These are phyloP conservation scores for Termitomyces sp. DNA, from an alignment of 768 basidiomycete genomes.

Conservation along the genomic window DNA sequence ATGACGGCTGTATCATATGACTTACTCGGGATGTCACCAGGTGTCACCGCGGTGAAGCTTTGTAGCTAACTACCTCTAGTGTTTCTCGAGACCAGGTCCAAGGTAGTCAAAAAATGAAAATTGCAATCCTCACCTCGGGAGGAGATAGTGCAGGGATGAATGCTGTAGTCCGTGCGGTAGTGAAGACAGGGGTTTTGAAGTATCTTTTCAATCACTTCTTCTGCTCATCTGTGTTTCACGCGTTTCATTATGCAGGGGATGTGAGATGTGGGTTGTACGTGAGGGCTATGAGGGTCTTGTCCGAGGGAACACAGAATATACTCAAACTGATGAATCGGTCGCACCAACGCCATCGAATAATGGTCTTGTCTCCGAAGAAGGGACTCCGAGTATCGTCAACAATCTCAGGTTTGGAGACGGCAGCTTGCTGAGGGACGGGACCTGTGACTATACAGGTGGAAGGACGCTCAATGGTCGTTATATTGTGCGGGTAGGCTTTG, in stretches of 20 bases:
- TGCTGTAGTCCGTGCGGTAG: slow-evolving; percentile 89
- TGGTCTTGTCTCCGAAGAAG: slow-evolving; percentile 8
- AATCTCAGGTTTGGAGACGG: slow-evolving; percentile 86
- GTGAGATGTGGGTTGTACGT: slow-evolving; percentile 93
- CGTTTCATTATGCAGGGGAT: slow-evolving; percentile 57
- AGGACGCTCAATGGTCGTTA: slow-evolving; percentile 85
- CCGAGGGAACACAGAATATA: slow-evolving; percentile 67
- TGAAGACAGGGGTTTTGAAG: slow-evolving; percentile 91
- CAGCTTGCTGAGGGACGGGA: slow-evolving; percentile 73
- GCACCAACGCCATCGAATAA: slow-evolving; percentile 8
- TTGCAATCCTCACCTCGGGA: slow-evolving; percentile 93
- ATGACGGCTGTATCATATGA: too few relatives aligned
- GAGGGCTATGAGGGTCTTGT: slow-evolving; percentile 99
- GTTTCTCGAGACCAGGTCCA: neutral
- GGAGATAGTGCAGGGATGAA: slow-evolving; percentile 99
- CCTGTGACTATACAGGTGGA: slow-evolving; percentile 66
- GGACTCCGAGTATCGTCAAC: slow-evolving; percentile 41
- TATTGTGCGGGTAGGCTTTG: slow-evolving; percentile 96
- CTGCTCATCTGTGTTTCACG: neutral
- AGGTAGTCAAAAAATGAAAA: slow-evolving; percentile 54
- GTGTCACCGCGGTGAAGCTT: neutral
- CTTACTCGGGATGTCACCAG: too few relatives aligned
- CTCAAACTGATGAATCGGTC: slow-evolving; percentile 18
- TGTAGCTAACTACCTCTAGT: neutral
- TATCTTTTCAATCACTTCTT: slow-evolving; percentile 25